Conservation (phyloP, 768 basidiomycete genomes). For the Auricularia cornea region DNA sequence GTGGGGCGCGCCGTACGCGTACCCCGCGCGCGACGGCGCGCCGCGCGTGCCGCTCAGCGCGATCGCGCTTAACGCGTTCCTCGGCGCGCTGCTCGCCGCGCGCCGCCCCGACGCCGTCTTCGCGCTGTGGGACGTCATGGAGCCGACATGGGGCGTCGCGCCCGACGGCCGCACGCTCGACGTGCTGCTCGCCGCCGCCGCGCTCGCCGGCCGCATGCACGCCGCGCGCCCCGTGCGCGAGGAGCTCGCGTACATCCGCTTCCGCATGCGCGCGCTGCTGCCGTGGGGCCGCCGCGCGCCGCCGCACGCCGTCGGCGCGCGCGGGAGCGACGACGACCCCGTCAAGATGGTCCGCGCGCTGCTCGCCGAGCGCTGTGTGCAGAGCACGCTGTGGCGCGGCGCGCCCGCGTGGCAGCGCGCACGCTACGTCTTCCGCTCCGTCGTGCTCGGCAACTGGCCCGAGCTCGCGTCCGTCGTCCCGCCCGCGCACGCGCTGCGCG, state of each 20-base stretch:
- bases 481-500: neutral
- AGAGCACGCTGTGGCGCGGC: neutral
- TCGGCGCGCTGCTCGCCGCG: neutral
- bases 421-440: neutral
- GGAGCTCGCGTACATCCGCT: neutral
- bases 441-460: neutral
- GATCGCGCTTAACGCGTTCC: neutral
- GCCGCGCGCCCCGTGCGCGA: neutral
- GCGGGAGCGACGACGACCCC: neutral
- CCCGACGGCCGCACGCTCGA: neutral
- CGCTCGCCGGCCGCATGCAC: neutral
- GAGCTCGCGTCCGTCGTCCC: neutral
- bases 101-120: neutral
- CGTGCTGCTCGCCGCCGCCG: neutral
- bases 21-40: neutral
- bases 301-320: neutral
- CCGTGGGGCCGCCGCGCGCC: neutral
- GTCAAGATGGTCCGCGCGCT: neutral
- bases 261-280: neutral
- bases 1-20: neutral
- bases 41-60: neutral
- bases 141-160: neutral
- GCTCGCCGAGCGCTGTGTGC: neutral
- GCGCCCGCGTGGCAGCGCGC: neutral
- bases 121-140: neutral